Evolutionary conservation across 129 eudicot genomes (phyloP).

Genomic region (Smallanthus sonchifolius): DNA sequence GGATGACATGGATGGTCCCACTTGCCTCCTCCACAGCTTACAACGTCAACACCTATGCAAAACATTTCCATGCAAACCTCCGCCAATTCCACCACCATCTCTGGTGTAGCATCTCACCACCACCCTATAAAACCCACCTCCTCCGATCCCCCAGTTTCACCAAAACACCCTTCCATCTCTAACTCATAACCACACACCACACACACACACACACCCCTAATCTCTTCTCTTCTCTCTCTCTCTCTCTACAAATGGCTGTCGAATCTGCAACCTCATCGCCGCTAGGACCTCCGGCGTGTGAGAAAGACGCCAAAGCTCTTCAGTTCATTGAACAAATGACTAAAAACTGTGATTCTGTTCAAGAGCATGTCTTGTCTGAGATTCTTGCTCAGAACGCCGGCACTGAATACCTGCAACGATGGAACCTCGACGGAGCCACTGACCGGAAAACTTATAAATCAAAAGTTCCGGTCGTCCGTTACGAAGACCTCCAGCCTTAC

Average conservation of each 20-base stretch:
- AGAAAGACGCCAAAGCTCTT: conserved; percentile 59
- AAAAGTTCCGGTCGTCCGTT: conserved; percentile 54
- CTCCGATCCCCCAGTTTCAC: conserved; percentile 12
- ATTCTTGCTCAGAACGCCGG: conserved; percentile 53
- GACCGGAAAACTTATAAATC: conserved; percentile 57
- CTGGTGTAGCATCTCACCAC: conserved; percentile 23
- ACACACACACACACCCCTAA: neutral
- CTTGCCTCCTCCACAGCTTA: conserved; percentile 30
- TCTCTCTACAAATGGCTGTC: conserved; percentile 34
- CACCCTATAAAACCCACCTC: conserved; percentile 19
- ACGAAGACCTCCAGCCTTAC: conserved; percentile 73
- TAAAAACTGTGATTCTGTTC: conserved; percentile 48
- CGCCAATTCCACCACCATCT: conserved; percentile 22
- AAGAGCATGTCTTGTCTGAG: conserved; percentile 52
- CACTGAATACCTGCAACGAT: conserved; percentile 53
- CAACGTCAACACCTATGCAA: conserved; percentile 28
- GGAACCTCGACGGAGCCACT: conserved; percentile 43
- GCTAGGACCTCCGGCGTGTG: conserved; percentile 49
- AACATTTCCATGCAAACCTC: conserved; percentile 39
- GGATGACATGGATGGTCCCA: conserved; percentile 44
- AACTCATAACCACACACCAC: neutral
- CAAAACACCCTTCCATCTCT: conserved; percentile 16
- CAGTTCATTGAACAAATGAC: conserved; percentile 75
- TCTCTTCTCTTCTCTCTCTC: too few species aligned
- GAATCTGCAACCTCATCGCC: conserved; percentile 39